These are phyloP conservation scores for Ophiostoma sp. DNA, from an alignment of 2,329 filamentous ascomycete species.

Conservation along the genomic window DNA sequence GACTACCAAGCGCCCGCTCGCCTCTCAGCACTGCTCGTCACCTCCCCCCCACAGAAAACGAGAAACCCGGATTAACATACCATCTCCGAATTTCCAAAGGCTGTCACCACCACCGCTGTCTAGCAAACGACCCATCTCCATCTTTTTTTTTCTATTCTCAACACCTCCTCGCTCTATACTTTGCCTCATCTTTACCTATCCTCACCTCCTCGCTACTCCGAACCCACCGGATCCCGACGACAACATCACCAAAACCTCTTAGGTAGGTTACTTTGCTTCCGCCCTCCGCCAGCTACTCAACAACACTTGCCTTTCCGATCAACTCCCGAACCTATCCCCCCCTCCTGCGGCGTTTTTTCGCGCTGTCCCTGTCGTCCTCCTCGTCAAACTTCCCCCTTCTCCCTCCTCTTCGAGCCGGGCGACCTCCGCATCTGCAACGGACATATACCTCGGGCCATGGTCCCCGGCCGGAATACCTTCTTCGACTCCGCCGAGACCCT, in stretches of 20 bases:
- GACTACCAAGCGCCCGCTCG: neutral
- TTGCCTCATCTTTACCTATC: neutral
- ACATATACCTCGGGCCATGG: neutral
- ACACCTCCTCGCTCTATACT: constrained; percentile 13
- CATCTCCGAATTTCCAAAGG: constrained; percentile 20
- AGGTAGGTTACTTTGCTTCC: constrained; percentile 13
- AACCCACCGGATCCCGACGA: constrained; percentile 16
- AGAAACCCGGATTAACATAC: constrained; percentile 21
- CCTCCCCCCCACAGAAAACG: neutral
- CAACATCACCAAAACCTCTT: constrained; percentile 14
- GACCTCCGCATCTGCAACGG: neutral
- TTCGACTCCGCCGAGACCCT: neutral
- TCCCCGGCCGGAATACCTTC: neutral
- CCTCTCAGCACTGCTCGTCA: constrained; percentile 4
- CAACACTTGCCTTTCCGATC: constrained; percentile 4
- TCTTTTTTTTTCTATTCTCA: constrained; percentile 19
- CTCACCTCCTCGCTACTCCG: constrained; percentile 20
- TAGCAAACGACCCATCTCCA: constrained; percentile 17
- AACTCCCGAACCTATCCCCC: neutral
- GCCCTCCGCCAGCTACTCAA: neutral
- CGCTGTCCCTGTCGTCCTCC: neutral
- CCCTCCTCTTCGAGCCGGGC: neutral
- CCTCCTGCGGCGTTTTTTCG: neutral
- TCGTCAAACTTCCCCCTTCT: neutral
- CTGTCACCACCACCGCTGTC: constrained; percentile 15